Evolutionary conservation across 2,329 filamentous ascomycete species (phyloP), one percentile per base, ranked within the genome.

Genomic region (Alternaria angustiovoidea): DNA sequence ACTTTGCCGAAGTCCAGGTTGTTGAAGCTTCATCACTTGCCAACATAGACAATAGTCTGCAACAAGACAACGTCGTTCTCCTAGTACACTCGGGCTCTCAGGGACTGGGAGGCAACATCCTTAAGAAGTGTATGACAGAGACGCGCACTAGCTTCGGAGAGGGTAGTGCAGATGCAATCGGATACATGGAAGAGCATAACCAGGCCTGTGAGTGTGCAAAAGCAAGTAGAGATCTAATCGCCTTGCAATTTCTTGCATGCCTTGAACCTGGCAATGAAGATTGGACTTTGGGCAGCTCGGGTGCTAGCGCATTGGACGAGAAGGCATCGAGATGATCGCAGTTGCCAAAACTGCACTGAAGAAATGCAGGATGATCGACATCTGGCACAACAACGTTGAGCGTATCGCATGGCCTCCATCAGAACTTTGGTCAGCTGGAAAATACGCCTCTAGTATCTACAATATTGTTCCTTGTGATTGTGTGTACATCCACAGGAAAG

Each of bases 401-500:
- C 65, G 62, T 7, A 68, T 73, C 2, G 57, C 52, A 3, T 79
- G 76, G 77, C 76, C 76, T 8, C 75, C 72, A 12, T 46, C 57
- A 16, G 59, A 62, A 4, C 36, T 54, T 12, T 39, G 57, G 16
- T 38, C 51, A 11, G 14, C 43, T 5, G 28, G 47, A 9, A 52
- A 57, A 9, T 48, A 48, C 5, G 44, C 22, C 38, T 48, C 46
- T 3, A 34, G 39, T 41, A 7, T 62, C 20, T 9, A 54, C 9
- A 56, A 60, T 20, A 41, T 18, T 48, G 16, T n/a, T 22, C 16
- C 43, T 36, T 46, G 59, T 39, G 63, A 66, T 8, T 62, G 69
- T 47, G 68, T 69, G n/a, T 79, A 75, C 51, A 69, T 80, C 52
- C 77, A 80, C 51, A 73, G 77, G 54, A 80, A 80, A 72, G 78